These are phyloP conservation scores for Hyphopichia buzzinii DNA, from an alignment of 1,139 yeast genomes.

Conservation along the genomic window DNA sequence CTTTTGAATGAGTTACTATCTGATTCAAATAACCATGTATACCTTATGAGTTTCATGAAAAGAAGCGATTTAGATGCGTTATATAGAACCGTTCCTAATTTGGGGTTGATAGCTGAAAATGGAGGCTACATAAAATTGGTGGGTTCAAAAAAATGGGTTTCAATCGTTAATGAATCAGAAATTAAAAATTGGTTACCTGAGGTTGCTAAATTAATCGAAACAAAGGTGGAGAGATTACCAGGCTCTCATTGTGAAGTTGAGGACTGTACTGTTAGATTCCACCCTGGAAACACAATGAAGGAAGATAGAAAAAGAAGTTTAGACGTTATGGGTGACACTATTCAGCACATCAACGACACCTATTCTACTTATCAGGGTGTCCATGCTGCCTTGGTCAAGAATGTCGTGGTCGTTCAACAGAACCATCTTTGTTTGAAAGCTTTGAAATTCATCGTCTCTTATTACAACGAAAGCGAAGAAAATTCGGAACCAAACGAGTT, in stretches of 20 bases:
- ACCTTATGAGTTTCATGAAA: slow-evolving; percentile 65
- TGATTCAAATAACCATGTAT: slow-evolving; percentile 61
- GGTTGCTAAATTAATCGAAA: slow-evolving; percentile 56
- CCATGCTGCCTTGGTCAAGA: slow-evolving; percentile 74
- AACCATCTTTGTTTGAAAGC: slow-evolving; percentile 53
- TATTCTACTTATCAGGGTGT: slow-evolving; percentile 59
- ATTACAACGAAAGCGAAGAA: slow-evolving; percentile 22
- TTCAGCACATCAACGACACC: slow-evolving; percentile 79
- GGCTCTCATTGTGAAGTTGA: slow-evolving; percentile 72
- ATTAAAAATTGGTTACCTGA: slow-evolving; percentile 60
- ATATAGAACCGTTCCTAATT: slow-evolving; percentile 62
- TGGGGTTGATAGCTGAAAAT: slow-evolving; percentile 87
- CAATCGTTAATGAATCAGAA: slow-evolving; percentile 54
- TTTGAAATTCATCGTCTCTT: slow-evolving; percentile 43
- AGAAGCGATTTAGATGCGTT: slow-evolving; percentile 63
- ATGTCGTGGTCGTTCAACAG: slow-evolving; percentile 67
- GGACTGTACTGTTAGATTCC: slow-evolving; percentile 74
- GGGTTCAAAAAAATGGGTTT: slow-evolving; percentile 59
- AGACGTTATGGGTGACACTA: slow-evolving; percentile 77
- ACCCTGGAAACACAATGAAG: slow-evolving; percentile 56
- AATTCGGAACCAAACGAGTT: slow-evolving; percentile 17
- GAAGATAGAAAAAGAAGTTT: slow-evolving; percentile 69
- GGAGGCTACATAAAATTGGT: slow-evolving; percentile 72
- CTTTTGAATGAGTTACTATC: slow-evolving; percentile 49
- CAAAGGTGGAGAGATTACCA: slow-evolving; percentile 76